Base-by-base conservation (phyloP, 2,329 filamentous ascomycete species). In the Emmonsiellopsis sp. region DNA sequence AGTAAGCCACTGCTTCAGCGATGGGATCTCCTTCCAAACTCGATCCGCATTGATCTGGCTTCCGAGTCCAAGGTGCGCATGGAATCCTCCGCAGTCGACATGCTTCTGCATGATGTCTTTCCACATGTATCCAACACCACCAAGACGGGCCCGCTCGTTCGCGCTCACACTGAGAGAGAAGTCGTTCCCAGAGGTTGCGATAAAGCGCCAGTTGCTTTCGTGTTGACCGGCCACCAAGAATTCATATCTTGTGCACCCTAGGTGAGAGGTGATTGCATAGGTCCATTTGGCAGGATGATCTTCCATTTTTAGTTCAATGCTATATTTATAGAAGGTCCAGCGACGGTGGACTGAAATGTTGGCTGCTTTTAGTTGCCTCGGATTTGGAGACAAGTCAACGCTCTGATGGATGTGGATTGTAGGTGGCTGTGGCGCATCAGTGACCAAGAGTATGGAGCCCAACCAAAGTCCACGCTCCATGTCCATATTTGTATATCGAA, bases 61-160 rank as follows among this genome's bases (percentile, higher is more conserved):
- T 53, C 93, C 93, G 4, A 96, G 74, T 11, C 92, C 93, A 6
- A 98, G 77, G 65, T 98, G 93, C 6, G 88, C 85, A 64, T 98
- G 93, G 69, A 97, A 98, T 1, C 93, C 93, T 53, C 91, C 90
- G 61, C 91, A 95, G 62, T 98, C 93, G 32, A 91, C 83, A 63
- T 98, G 95, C 77, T 96, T 96, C 71, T 96, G 90, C 65, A 98
- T 78, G 32, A 98, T 91, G 63, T 98, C 93, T 65, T 96, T 97
- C 93, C 93, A 98, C 92, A 98, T 95, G 65, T 93, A 88, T 0
- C 91, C 88, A 1, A 94, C 81, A 1, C 93, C 93, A 33, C 93
- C 93, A 1, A 97, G 79, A 62, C 86, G 88, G 34, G 85, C 82
- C 43, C 92, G 82, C 62, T 98, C 93, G 56, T 86, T 89, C 52